phyloP scores from a whole-genome alignment of 352 stramenopile species.

The Globisporangium okanoganense region DNA sequence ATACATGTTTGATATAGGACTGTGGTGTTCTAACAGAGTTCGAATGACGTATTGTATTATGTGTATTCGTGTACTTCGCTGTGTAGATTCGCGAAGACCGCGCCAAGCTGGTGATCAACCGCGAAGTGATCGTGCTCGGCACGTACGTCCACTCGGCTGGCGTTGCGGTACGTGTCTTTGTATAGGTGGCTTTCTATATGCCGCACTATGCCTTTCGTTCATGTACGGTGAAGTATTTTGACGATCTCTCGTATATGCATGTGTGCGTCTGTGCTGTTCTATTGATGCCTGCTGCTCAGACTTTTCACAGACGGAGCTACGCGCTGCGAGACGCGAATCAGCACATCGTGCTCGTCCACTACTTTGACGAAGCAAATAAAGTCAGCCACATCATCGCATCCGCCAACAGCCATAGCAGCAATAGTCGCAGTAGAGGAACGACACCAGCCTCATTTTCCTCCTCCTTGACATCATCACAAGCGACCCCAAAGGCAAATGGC shows the following conservation, averaged over 20 bases:
- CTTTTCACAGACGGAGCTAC: constrained; percentile 84
- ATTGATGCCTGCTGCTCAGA: constrained; percentile 27
- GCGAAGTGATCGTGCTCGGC: constrained; percentile 73
- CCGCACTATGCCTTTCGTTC: background rate
- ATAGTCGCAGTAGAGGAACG: background rate
- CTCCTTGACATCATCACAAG: background rate
- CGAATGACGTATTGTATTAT: background rate
- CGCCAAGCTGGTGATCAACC: constrained; percentile 83
- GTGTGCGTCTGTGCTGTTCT: constrained; percentile 4
- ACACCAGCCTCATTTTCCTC: background rate
- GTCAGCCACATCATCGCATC: background rate
- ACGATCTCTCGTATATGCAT: background rate
- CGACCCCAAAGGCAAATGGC: background rate
- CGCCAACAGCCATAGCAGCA: background rate
- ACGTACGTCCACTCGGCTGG: constrained; percentile 84
- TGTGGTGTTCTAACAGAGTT: no score
- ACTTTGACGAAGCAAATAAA: constrained; percentile 81
- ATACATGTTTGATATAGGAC: background rate
- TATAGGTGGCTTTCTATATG: background rate
- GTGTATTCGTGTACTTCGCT: background rate
- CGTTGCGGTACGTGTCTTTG: constrained; percentile 33
- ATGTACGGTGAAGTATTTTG: background rate
- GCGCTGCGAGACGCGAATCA: constrained; percentile 62
- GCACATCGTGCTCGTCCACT: constrained; percentile 81
- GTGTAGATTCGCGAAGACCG: constrained; percentile 70